phyloP scores from a whole-genome alignment of 2,329 filamentous ascomycete species.

The Fusarium fujikuroi region DNA sequence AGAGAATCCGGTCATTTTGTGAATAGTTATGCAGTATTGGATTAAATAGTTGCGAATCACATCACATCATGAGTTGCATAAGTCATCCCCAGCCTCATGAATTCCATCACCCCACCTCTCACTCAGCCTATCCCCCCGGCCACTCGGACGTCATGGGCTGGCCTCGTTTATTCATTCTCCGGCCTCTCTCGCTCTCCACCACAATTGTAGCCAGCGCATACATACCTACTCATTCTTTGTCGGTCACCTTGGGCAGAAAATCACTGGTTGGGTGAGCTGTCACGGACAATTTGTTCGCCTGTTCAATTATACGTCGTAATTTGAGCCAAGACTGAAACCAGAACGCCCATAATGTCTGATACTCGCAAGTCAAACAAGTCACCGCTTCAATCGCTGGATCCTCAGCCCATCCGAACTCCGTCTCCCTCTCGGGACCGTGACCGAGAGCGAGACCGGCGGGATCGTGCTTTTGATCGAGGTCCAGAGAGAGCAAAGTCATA shows the following conservation, averaged over 20 bases:
- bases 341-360: conserved; percentile 28
- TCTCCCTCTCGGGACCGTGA: conserved; percentile 37
- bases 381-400: conserved; percentile 43
- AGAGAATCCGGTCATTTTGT: conserved; percentile 15
- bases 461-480: conserved; percentile 22
- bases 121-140: conserved; percentile 28
- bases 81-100: conserved; percentile 40
- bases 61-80: conserved; percentile 33
- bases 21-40: conserved; percentile 2
- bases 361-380: conserved; percentile 37
- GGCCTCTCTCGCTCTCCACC: conserved; percentile 38
- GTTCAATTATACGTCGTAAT: neutral
- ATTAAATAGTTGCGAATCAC: conserved; percentile 14
- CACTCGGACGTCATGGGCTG: conserved; percentile 40
- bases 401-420: conserved; percentile 42
- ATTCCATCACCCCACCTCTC: conserved; percentile 33
- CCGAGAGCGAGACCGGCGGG: conserved; percentile 15
- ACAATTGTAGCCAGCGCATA: conserved; percentile 25
- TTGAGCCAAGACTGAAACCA: neutral
- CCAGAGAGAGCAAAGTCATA: conserved; percentile 38
- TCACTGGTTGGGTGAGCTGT: neutral
- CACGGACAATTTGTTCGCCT: neutral
- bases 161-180: conserved; percentile 37
- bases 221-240: conserved; percentile 13
- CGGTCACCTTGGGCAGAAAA: conserved; percentile 16